These are phyloP conservation scores for Phytopythium kandeliae DNA, from an alignment of 352 stramenopile genomes.

Conservation along the genomic window DNA sequence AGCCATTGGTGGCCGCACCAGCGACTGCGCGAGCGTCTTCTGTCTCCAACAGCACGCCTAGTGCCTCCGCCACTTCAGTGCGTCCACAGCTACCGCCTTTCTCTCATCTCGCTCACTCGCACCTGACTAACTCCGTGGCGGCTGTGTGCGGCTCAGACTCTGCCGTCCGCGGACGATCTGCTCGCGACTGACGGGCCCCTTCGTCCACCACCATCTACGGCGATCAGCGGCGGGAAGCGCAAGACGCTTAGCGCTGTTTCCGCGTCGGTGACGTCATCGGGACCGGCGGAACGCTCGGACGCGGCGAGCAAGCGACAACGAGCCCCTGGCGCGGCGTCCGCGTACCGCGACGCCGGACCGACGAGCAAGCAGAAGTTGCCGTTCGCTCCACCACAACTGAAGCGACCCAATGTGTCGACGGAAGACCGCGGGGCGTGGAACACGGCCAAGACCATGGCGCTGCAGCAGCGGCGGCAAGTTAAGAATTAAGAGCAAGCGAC, in stretches of 20 bases:
- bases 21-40: background rate
- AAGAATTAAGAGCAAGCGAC: too few relatives aligned
- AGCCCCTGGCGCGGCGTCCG: background rate
- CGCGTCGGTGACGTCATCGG: background rate
- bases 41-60: background rate
- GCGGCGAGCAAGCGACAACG: slow-evolving; percentile 14
- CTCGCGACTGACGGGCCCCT: slow-evolving; percentile 28
- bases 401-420: slow-evolving; percentile 61
- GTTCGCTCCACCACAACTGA: slow-evolving; percentile 59
- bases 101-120: background rate
- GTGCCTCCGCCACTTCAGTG: background rate
- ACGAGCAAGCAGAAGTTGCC: slow-evolving; percentile 24
- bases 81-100: background rate
- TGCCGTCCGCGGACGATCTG: slow-evolving; percentile 45
- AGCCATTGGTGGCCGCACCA: background rate
- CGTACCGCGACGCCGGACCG: slow-evolving; percentile 1
- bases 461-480: slow-evolving; percentile 32
- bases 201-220: background rate
- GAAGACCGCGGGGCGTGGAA: slow-evolving; percentile 73
- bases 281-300: background rate
- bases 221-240: slow-evolving; percentile 2
- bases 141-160: background rate
- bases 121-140: background rate
- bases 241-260: background rate
- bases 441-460: slow-evolving; percentile 48